Evolutionary conservation across 768 basidiomycete species (phyloP).

Genomic region (Tylopilus felleus): DNA sequence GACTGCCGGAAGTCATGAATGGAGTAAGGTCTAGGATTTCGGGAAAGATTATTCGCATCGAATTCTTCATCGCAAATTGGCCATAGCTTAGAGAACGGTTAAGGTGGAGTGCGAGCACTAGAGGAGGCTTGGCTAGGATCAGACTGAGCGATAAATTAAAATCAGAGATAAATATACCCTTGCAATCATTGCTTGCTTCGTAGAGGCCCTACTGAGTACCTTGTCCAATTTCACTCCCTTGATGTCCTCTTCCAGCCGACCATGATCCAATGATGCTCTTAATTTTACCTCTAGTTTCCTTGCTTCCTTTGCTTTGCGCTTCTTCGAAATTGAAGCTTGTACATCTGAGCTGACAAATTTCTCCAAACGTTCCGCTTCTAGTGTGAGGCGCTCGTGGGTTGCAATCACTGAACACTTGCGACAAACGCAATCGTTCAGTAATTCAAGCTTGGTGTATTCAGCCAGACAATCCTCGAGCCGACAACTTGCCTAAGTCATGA

Average conservation of each 20-base stretch:
- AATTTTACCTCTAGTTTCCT: conserved; percentile 62
- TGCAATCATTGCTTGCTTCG: conserved; percentile 91
- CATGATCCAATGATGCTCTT: conserved; percentile 61
- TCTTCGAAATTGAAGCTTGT: conserved; percentile 65
- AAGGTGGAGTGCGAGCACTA: conserved; percentile 83
- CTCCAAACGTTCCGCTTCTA: conserved; percentile 60
- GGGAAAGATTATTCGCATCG: conserved; percentile 74
- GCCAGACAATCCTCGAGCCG: conserved; percentile 78
- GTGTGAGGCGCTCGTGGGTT: conserved; percentile 61
- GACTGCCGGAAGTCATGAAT: conserved; percentile 77
- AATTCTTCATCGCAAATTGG: conserved; percentile 76
- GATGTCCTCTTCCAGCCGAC: conserved; percentile 79
- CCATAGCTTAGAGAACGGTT: conserved; percentile 89
- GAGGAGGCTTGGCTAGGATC: conserved; percentile 61
- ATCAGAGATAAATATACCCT: conserved; percentile 44
- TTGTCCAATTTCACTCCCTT: conserved; percentile 79
- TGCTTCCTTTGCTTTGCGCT: conserved; percentile 70
- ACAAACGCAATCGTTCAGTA: conserved; percentile 89
- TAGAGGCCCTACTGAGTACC: conserved; percentile 69
- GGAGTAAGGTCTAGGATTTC: conserved; percentile 87
- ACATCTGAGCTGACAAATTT: conserved; percentile 28
- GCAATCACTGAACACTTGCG: conserved; percentile 84
- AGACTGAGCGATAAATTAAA: conserved; percentile 10
- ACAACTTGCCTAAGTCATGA: conserved; percentile 50
- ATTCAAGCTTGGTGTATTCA: conserved; percentile 86